Conservation (phyloP, 192 early-diverging fungal species). For the Phlyctochytrium bullatum region DNA sequence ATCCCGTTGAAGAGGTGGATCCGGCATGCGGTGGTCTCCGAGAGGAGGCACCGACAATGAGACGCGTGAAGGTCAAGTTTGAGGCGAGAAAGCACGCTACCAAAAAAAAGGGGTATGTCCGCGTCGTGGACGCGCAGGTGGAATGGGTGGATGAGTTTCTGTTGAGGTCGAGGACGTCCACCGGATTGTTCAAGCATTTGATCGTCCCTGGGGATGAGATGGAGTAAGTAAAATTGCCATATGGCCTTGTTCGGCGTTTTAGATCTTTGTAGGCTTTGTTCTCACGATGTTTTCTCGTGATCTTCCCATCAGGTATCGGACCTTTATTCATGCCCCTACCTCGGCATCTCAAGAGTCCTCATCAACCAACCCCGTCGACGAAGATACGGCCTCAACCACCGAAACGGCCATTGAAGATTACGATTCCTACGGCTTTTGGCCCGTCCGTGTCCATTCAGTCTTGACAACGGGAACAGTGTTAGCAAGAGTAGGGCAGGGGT, state of each 20-base stretch:
- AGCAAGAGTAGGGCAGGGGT: conserved; percentile 4
- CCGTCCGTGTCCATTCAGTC: conserved; percentile 5
- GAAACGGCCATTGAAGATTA: conserved; percentile 9
- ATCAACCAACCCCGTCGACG: too few relatives aligned
- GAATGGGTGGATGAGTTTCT: conserved; percentile 28
- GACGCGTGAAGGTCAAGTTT: conserved; percentile 11
- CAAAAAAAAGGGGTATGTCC: background rate
- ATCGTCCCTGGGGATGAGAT: conserved; percentile 13
- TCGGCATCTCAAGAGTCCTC: too few relatives aligned
- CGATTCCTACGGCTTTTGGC: conserved; percentile 15
- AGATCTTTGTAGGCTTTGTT: background rate
- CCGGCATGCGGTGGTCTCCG: too few relatives aligned
- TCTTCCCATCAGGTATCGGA: too few relatives aligned
- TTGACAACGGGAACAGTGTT: conserved; percentile 4
- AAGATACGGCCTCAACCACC: too few relatives aligned
- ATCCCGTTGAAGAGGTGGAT: background rate
- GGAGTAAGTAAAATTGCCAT: conserved; percentile 13
- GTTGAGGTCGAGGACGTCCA: conserved; percentile 1
- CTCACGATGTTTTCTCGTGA: too few relatives aligned
- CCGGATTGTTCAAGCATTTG: background rate
- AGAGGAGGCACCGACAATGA: too few relatives aligned
- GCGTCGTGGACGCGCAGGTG: background rate
- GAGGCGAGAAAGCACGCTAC: background rate
- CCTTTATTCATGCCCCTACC: background rate
- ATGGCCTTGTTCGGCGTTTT: background rate